Evolutionary conservation across 306 rosid species (phyloP).

Genomic region (Arachis stenosperma): DNA sequence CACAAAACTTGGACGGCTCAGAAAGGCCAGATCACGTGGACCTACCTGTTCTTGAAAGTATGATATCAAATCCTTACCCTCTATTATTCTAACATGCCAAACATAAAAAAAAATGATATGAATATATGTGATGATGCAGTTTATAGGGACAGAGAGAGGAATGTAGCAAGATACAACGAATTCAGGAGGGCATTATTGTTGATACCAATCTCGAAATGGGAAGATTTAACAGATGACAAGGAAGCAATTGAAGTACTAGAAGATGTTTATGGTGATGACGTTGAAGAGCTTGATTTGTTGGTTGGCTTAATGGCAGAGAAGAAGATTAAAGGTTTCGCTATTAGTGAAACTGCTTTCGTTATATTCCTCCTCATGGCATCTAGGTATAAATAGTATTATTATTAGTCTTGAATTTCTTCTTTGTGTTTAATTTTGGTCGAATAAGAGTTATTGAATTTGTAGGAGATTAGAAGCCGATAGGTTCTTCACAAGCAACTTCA

Average conservation of each 20-base stretch:
- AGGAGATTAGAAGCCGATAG: constrained; percentile 69
- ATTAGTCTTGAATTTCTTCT: no score
- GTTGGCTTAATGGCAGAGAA: constrained; percentile 78
- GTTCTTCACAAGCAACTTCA: constrained; percentile 61
- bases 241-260: constrained; percentile 49
- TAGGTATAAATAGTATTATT: background rate
- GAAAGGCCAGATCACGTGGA: constrained; percentile 64
- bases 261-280: constrained; percentile 62
- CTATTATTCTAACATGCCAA: background rate
- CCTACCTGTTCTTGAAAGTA: constrained; percentile 66
- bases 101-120: no score
- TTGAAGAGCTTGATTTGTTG: constrained; percentile 57
- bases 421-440: no score
- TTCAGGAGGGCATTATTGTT: constrained; percentile 51
- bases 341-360: constrained; percentile 60
- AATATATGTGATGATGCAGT: constrained; percentile 42
- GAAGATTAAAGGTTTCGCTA: constrained; percentile 69
- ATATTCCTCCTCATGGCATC: constrained; percentile 62
- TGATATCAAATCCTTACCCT: background rate
- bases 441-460: no score
- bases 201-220: constrained; percentile 63
- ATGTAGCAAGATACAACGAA: constrained; percentile 61
- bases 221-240: constrained; percentile 59
- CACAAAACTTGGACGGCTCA: constrained; percentile 53
- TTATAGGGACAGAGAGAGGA: constrained; percentile 67